Evolutionary conservation across 768 basidiomycete species (phyloP).

Genomic region (Bullera alba): DNA sequence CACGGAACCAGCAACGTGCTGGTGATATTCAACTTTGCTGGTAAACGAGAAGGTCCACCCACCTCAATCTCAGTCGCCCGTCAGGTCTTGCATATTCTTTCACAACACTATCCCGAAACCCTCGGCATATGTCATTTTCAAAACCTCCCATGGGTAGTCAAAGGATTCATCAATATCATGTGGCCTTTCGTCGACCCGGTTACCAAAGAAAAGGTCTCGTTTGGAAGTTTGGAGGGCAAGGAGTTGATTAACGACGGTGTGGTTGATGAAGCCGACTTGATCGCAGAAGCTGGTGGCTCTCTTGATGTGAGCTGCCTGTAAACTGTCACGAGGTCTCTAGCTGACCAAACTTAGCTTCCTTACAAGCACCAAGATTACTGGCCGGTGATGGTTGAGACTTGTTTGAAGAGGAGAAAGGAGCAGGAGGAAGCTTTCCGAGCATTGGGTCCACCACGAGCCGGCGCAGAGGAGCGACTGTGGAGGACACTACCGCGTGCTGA

Average conservation of each 20-base stretch:
- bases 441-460: constrained; percentile 19
- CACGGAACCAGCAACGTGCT: constrained; percentile 18
- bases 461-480: constrained; percentile 13
- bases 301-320: constrained; percentile 26
- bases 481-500: too few species aligned
- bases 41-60: constrained; percentile 34
- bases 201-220: constrained; percentile 29
- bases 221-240: constrained; percentile 12
- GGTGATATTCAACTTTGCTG: constrained; percentile 38
- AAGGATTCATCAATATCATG: constrained; percentile 38
- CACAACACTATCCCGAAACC: constrained; percentile 37
- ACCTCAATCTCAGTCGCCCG: constrained; percentile 29
- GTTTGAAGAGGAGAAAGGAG: constrained; percentile 12
- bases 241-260: constrained; percentile 15
- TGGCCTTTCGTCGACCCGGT: constrained; percentile 45
- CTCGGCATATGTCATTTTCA: constrained; percentile 29
- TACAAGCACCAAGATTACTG: constrained; percentile 37
- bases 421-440: constrained; percentile 17
- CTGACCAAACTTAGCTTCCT: constrained; percentile 14
- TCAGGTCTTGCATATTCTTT: constrained; percentile 28
- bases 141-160: constrained; percentile 36
- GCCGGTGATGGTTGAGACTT: constrained; percentile 21
- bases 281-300: constrained; percentile 36
- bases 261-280: constrained; percentile 19
- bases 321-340: not conserved